Base-by-base conservation (phyloP, 139 green algal species). In the Chara braunii region DNA sequence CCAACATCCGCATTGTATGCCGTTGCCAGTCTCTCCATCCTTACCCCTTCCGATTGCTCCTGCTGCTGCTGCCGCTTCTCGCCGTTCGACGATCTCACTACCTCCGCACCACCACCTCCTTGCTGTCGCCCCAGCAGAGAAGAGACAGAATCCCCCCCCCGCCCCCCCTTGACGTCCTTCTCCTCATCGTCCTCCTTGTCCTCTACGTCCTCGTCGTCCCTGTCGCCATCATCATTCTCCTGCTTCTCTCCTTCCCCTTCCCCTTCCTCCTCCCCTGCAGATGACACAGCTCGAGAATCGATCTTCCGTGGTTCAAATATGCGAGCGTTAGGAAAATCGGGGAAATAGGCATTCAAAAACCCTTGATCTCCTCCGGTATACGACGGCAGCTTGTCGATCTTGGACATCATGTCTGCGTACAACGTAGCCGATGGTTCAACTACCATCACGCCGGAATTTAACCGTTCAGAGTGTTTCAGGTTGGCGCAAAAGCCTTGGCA, bases 291-390 rank as follows among this genome's bases (percentile, higher is more conserved):
- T n/a, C 18, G 9, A 50, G 37, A 1, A 50, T 45, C 4, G n/a
- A n/a, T n/a, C n/a, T n/a, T n/a, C n/a, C n/a, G n/a, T 79, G 81
- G 53, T 11, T 90, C 75, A 48, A 90, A 91, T 12, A 91, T 37
- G 0, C 74, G 80, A 29, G 76, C 60, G 31, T 77, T 66, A 12
- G 77, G 36, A 54, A 88, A 89, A 22, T 78, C 70, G 7, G 40
- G 26, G 37, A 83, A 89, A 65, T 86, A 91, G 9, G 35, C 45
- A 32, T 91, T 90, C 11, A 91, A 60, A 62, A 91, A 91, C 14
- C 85, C 85, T 54, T 86, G 80, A 58, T 87, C 81, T 2, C 81
- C 81, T 45, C 85, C 85, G 0, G 85, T 91, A 73, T 91, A 91
- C 36, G 65, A 83, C 26, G 79, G 80, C 22, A 74, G 77, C 8